phyloP scores from a whole-genome alignment of 805 yeast species.

The Zygosaccharomyces lentus region DNA sequence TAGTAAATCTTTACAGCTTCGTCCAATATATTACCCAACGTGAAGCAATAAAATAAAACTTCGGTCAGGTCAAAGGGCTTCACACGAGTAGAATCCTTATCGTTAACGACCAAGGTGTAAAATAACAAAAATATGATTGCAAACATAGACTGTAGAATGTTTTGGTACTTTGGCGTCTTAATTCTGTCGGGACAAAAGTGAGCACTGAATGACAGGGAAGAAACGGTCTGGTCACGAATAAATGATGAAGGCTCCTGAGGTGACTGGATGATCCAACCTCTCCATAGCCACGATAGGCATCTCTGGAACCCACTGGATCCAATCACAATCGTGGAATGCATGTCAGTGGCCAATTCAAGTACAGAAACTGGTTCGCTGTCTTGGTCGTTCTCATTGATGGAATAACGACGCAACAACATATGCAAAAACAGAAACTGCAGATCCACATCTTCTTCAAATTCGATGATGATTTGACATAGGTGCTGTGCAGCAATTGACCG shows the following conservation, averaged over 20 bases:
- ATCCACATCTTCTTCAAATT: slow-evolving; percentile 50
- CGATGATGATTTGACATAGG: slow-evolving; percentile 67
- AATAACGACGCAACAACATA: slow-evolving; percentile 71
- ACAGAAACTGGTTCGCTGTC: slow-evolving; percentile 69
- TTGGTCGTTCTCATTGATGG: slow-evolving; percentile 56
- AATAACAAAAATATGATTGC: slow-evolving; percentile 58
- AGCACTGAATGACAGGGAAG: slow-evolving; percentile 47
- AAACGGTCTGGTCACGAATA: slow-evolving; percentile 56
- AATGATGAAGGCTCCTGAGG: slow-evolving; percentile 65
- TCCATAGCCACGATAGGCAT: slow-evolving; percentile 86
- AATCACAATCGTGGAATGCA: slow-evolving; percentile 73
- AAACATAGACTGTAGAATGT: slow-evolving; percentile 61
- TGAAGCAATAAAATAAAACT: slow-evolving; percentile 55
- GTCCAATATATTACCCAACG: slow-evolving; percentile 61
- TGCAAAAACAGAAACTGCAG: slow-evolving; percentile 52
- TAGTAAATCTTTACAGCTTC: slow-evolving; percentile 70
- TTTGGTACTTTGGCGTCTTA: slow-evolving; percentile 82
- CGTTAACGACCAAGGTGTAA: slow-evolving; percentile 60
- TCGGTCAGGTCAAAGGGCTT: slow-evolving; percentile 47
- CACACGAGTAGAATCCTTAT: slow-evolving; percentile 40
- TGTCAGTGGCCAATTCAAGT: slow-evolving; percentile 79
- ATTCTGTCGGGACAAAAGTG: slow-evolving; percentile 83
- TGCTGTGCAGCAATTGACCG: slow-evolving; percentile 70
- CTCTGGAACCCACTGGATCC: slow-evolving; percentile 80
- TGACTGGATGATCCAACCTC: slow-evolving; percentile 86